Percentiles rank a stretch among this genome's conserved stretches.
Evolutionary conservation across 805 yeast genomes (phyloP).

Genomic region (Metschnikowia kunwiensis): DNA sequence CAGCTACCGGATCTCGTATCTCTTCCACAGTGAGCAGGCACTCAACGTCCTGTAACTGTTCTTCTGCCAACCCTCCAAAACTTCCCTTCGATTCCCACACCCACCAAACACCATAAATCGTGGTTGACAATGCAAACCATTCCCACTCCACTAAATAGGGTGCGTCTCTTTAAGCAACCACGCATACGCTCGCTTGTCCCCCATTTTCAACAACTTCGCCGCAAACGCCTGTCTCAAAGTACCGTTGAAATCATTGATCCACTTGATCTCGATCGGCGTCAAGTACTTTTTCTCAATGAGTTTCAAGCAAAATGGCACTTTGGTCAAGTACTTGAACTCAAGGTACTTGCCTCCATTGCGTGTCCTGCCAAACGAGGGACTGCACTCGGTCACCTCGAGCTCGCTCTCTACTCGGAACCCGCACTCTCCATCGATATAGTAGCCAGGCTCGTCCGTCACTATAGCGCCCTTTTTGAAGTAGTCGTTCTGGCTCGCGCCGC

Average conservation of each 20-base stretch:
- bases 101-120: too few species aligned
- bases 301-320: constrained; percentile 38
- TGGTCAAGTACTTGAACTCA: constrained; percentile 41
- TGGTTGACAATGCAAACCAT: too few species aligned
- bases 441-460: constrained; percentile 92
- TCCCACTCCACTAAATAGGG: constrained; percentile 24
- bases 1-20: too few species aligned
- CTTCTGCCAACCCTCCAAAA: too few species aligned
- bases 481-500: constrained; percentile 49
- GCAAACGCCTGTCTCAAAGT: constrained; percentile 32
- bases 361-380: constrained; percentile 37
- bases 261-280: constrained; percentile 28
- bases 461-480: constrained; percentile 58
- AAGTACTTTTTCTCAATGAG: constrained; percentile 35
- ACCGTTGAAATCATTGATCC: constrained; percentile 41
- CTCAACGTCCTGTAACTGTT: too few species aligned
- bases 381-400: constrained; percentile 51
- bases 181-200: constrained; percentile 55
- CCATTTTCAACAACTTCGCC: constrained; percentile 43
- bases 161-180: constrained; percentile 74
- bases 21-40: too few species aligned
- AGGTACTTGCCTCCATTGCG: constrained; percentile 27
- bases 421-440: constrained; percentile 81
- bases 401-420: constrained; percentile 92
- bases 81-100: too few species aligned